A percentile compares a stretch with the other conserved stretches of the same genome.
These are phyloP conservation scores for Panaeolus cyanescens DNA, from an alignment of 768 basidiomycete species.

Conservation along the genomic window DNA sequence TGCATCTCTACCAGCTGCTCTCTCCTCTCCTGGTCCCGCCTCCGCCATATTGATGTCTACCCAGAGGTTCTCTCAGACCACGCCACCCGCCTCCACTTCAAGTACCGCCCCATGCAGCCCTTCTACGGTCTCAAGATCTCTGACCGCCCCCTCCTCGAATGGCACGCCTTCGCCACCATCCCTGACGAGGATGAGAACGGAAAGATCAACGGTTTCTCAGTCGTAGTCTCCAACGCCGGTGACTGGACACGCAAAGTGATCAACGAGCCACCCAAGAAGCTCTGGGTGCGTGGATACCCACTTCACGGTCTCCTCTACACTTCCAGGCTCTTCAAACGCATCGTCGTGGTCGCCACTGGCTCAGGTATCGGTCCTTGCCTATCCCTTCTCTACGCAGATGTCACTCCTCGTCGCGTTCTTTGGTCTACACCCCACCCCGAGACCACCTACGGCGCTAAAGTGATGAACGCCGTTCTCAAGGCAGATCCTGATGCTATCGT, in stretches of 20 bases:
- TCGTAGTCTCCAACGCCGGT: constrained; percentile 56
- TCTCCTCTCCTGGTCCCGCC: constrained; percentile 52
- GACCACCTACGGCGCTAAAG: constrained; percentile 40
- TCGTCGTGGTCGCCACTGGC: constrained; percentile 55
- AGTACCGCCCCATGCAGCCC: constrained; percentile 41
- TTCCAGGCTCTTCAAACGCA: constrained; percentile 48
- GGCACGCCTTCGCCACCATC: constrained; percentile 54
- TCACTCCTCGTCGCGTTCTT: constrained; percentile 37
- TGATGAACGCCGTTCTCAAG: constrained; percentile 39
- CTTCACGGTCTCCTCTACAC: constrained; percentile 52
- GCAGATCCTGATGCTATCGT: constrained; percentile 41
- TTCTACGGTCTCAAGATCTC: constrained; percentile 35
- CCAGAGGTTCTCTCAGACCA: constrained; percentile 55
- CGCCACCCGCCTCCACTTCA: constrained; percentile 55
- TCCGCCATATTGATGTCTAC: constrained; percentile 48
- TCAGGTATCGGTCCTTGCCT: not conserved
- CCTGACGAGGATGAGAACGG: constrained; percentile 34
- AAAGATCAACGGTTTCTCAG: constrained; percentile 44
- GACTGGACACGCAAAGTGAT: constrained; percentile 58
- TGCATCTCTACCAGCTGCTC: constrained; percentile 38
- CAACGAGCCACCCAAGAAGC: constrained; percentile 45
- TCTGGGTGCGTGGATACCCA: constrained; percentile 58
- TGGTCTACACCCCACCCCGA: constrained; percentile 44
- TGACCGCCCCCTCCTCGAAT: constrained; percentile 45
- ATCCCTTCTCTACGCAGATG: constrained; percentile 25